Base-by-base conservation (phyloP, 768 basidiomycete species). In the Amanita polypyramis region DNA sequence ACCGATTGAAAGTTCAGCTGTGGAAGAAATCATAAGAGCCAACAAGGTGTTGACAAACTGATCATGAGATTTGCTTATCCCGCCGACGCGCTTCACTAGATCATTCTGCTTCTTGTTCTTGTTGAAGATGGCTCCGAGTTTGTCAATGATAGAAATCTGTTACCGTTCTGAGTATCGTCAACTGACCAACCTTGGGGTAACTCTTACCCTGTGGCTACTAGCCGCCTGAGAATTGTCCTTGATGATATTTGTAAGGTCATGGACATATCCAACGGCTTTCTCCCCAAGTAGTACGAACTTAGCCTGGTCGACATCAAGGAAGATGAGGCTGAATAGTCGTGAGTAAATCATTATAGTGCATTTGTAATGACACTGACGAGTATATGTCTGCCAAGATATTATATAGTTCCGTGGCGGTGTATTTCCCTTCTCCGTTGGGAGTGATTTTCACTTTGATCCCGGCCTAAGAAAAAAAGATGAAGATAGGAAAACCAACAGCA, bases 1-100 rank as follows among this genome's bases (percentile, higher is more conserved):
- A 80, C 85, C 77, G 46, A 90, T 71, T 7, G 80, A 76, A 33
- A 90, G 61, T 62, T 89, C 85, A 9, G 80, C 80, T 5, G 77
- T 75, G 9, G 76, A 66, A 27, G 75, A 74, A 48, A 89, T 75
- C 66, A 89, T 68, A 23, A 90, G 63, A 15, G 85, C 85, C 34
- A 92, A 62, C 12, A 88, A 67, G 27, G 76, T 78, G 59, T 86
- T 87, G 5, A 81, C 74, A 5, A 85, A 64, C 45, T 79, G 70
- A 49, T 87, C 82, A 0, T 69, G 65, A 4, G 79, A 72, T 37
- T 73, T 71, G 1, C 77, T 77, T 19, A 79, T 62, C 17, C 70
- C 76, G 23, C 72, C 68, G 30, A 90, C 67, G 10, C 75, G 73
- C 55, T 77, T 74, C 54, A 79, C 64, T 40, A 86, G 60, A 44